These are phyloP conservation scores for Lactifluus volemus DNA, from an alignment of 768 basidiomycete genomes.

Conservation along the genomic window DNA sequence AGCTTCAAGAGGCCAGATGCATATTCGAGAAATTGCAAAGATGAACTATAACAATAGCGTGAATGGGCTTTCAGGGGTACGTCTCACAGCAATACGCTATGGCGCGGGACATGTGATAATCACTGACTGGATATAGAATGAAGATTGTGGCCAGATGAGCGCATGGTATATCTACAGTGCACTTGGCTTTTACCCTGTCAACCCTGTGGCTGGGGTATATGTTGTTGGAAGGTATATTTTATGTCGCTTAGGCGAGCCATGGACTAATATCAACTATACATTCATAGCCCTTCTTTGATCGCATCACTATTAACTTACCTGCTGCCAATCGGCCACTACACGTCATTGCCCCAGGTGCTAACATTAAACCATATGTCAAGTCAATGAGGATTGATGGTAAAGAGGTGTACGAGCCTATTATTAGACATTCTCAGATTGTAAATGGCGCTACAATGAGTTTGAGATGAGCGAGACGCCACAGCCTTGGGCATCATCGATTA, in stretches of 20 bases:
- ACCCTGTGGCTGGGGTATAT: slow-evolving; percentile 70
- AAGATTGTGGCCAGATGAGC: slow-evolving; percentile 88
- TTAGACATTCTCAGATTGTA: slow-evolving; percentile 53
- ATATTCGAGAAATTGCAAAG: background rate
- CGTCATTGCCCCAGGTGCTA: background rate
- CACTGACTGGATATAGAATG: slow-evolving; percentile 42
- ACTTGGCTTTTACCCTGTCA: slow-evolving; percentile 79
- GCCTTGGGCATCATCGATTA: slow-evolving; percentile 24
- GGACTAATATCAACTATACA: background rate
- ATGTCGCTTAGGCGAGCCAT: background rate
- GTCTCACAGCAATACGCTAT: background rate
- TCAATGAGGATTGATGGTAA: background rate
- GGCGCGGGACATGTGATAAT: background rate
- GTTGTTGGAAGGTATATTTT: slow-evolving; percentile 24
- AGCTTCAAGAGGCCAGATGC: slow-evolving; percentile 43
- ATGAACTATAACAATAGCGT: background rate
- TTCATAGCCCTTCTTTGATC: background rate
- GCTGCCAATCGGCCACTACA: background rate
- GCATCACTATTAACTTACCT: background rate
- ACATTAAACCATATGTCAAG: background rate
- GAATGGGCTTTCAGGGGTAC: background rate
- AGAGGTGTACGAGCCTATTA: slow-evolving; percentile 28
- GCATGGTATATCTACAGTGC: slow-evolving; percentile 82
- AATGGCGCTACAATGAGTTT: slow-evolving; percentile 47
- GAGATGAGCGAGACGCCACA: slow-evolving; percentile 51